Evolutionary conservation across 73 alveolate species (phyloP).

Genomic region (Paramecium sonneborni): DNA sequence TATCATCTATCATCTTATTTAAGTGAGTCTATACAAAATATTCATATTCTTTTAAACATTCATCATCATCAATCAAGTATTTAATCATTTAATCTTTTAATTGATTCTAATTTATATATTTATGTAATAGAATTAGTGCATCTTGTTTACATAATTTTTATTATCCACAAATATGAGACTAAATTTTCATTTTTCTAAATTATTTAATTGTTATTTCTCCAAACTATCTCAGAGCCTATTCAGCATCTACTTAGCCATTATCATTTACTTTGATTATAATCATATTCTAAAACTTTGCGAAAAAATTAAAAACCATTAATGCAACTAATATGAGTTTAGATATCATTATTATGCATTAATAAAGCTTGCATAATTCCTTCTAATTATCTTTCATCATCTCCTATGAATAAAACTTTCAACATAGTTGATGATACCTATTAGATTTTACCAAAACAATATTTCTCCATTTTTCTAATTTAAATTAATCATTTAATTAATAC

Average conservation of each 20-base stretch:
- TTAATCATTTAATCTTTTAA: not conserved
- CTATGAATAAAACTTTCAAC: not conserved
- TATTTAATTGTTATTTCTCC: not conserved
- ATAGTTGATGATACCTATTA: not conserved
- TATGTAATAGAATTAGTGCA: not conserved
- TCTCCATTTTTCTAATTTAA: conserved; percentile 18
- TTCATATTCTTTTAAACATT: not conserved
- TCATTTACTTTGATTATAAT: conserved; percentile 39
- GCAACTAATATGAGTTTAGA: conserved; percentile 5
- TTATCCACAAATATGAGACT: not conserved
- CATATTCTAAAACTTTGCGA: conserved; percentile 14
- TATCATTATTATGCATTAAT: not conserved
- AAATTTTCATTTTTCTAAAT: not conserved
- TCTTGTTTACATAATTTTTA: not conserved
- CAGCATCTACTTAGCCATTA: not conserved
- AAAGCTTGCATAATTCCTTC: not conserved
- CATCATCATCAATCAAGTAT: conserved; percentile 15
- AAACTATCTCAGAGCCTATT: not conserved
- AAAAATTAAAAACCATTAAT: not conserved
- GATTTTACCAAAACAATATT: conserved; percentile 40
- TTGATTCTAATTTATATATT: not conserved
- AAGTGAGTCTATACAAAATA: not conserved
- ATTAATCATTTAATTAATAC: not conserved
- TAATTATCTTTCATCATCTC: conserved; percentile 28
- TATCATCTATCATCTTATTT: not conserved